phyloP scores from a whole-genome alignment of 164 flowering plant species.

The Vitis vinifera region ASM3070453v1 NC_081811.1:2644501-2645000 shows the following conservation, averaged over 20 bases:
- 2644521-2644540: constrained; percentile 33
- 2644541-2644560: constrained; percentile 32
- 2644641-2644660: not conserved
- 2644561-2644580: constrained; percentile 33
- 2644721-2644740: not conserved
- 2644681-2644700: not conserved
- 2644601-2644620: not conserved
- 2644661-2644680: not conserved
- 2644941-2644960: not conserved
- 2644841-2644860: too few relatives aligned
- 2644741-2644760: not conserved
- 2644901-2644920: too few relatives aligned
- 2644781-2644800: too few relatives aligned
- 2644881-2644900: too few relatives aligned
- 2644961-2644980: too few relatives aligned
- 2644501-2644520: constrained; percentile 52
- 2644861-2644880: too few relatives aligned
- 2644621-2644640: too few relatives aligned
- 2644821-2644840: too few relatives aligned
- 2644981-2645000: too few relatives aligned
- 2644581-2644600: not conserved
- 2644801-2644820: too few relatives aligned
- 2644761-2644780: too few relatives aligned
- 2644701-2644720: not conserved
- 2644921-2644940: not conserved